phyloP scores from a whole-genome alignment of 148 eudicot genomes.

The Rhododendron mucronatum region DNA sequence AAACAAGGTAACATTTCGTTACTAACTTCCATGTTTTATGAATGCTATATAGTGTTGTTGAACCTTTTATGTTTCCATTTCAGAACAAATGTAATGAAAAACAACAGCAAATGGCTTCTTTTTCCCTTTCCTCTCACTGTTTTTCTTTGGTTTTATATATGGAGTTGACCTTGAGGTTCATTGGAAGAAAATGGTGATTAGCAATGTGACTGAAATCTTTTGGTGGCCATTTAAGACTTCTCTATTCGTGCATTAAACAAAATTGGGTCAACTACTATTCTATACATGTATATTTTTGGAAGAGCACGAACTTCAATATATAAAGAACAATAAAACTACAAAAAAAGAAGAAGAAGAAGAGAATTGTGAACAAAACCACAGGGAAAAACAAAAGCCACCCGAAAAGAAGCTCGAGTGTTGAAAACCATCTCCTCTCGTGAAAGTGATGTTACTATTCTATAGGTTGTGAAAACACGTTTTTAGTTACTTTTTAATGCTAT shows the following conservation, averaged over 20 bases:
- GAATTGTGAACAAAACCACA: no score
- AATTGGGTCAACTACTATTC: not conserved
- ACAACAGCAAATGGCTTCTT: not conserved
- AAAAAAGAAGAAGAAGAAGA: not conserved
- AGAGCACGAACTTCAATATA: not conserved
- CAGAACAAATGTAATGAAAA: not conserved
- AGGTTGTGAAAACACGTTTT: not conserved
- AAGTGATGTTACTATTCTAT: not conserved
- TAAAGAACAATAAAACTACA: not conserved
- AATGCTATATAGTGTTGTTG: not conserved
- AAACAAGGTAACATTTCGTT: not conserved
- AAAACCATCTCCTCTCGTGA: not conserved
- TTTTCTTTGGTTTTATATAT: not conserved
- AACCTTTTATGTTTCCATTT: not conserved
- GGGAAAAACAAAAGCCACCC: not conserved
- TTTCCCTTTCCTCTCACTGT: not conserved
- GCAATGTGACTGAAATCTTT: not conserved
- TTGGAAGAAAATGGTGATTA: not conserved
- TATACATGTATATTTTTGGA: not conserved
- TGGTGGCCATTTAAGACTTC: not conserved
- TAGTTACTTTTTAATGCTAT: not conserved
- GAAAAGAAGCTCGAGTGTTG: not conserved
- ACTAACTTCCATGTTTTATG: not conserved
- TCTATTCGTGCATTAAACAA: not conserved
- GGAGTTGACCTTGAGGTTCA: not conserved